Evolutionary conservation across 352 stramenopile species (phyloP), one percentile per base, ranked within the genome.

Genomic region (Phytophthora tentaculata): DNA sequence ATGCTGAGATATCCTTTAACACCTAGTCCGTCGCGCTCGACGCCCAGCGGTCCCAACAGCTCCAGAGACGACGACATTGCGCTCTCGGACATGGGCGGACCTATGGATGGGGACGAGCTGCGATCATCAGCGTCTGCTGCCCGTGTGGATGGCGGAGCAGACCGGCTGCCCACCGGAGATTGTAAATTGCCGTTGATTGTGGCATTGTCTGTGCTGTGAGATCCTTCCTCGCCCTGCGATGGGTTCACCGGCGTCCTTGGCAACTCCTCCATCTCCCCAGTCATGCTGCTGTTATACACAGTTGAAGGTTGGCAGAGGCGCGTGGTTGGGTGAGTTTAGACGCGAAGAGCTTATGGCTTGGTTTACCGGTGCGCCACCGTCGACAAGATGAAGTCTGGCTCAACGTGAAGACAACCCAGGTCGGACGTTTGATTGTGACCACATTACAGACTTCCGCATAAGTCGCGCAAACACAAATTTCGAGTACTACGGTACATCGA

Each of bases 1-100:
- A 95, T 93, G 59, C 76, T 88, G 5, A 95, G 61, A 66, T 83
- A 91, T 0, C 87, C 87, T 50, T 92, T 91, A 44, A 93, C 64
- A 10, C 87, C 83, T n/a, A 92, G 69, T 8, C 83, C 84, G 56
- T 93, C 83, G 1, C 78, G 60, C 41, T 93, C 83, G 2, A 88
- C 80, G 16, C 77, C 74, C 17, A 74, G 52, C 8, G 64, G 64
- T 0, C 68, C 72, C 41, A 79, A 41, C 41, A 79, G 29, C 54
- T 79, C 71, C 58, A 67, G 20, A 3, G 67, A 72, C 14, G 70
- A 66, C 17, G 56, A 64, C 53, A 45, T 51, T 19, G 44, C 54
- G 2, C 53, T 67, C 53, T 77, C 74, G 19, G 74, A 82, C 67
- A 79, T 57, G 5, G 61, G 55, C 7, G 63, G 63, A 29, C 69